These are phyloP conservation scores for Dianthus caryophyllus DNA, from an alignment of 148 eudicot species.

Conservation along the genomic window DNA sequence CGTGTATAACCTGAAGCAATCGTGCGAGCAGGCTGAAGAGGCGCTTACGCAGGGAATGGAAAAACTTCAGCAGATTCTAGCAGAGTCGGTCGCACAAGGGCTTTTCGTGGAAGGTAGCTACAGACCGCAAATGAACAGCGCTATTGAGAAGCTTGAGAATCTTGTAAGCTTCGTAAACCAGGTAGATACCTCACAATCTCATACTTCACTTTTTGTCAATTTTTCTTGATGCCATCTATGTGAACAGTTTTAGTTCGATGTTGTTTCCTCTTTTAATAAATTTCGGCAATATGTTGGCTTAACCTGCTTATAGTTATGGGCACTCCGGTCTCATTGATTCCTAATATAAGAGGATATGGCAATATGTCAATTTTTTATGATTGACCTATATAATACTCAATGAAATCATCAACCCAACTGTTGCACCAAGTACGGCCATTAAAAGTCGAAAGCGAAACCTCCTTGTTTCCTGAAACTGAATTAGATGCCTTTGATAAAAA, in stretches of 20 bases:
- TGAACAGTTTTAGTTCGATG: background rate
- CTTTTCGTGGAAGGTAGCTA: conserved; percentile 56
- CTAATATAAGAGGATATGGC: background rate
- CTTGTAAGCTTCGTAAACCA: conserved; percentile 72
- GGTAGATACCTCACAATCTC: conserved; percentile 38
- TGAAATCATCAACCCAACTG: too few species aligned
- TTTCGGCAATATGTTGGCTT: too few species aligned
- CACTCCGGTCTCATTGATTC: background rate
- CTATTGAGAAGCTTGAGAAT: conserved; percentile 69
- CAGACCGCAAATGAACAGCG: conserved; percentile 53
- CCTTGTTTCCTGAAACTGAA: conserved; percentile 1
- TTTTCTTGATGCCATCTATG: background rate
- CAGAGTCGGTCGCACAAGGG: conserved; percentile 58
- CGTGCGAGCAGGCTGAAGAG: conserved; percentile 92
- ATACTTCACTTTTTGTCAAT: background rate
- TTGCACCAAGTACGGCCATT: background rate
- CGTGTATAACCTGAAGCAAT: conserved; percentile 52
- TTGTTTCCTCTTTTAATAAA: background rate
- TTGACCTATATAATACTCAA: too few species aligned
- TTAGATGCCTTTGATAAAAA: background rate
- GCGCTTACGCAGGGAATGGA: conserved; percentile 92
- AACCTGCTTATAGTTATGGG: background rate
- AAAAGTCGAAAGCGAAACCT: background rate
- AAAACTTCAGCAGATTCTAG: conserved; percentile 62
- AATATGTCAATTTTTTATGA: background rate